phyloP scores from a whole-genome alignment of 2,329 filamentous ascomycete genomes.

The Nakataea oryzae region DNA sequence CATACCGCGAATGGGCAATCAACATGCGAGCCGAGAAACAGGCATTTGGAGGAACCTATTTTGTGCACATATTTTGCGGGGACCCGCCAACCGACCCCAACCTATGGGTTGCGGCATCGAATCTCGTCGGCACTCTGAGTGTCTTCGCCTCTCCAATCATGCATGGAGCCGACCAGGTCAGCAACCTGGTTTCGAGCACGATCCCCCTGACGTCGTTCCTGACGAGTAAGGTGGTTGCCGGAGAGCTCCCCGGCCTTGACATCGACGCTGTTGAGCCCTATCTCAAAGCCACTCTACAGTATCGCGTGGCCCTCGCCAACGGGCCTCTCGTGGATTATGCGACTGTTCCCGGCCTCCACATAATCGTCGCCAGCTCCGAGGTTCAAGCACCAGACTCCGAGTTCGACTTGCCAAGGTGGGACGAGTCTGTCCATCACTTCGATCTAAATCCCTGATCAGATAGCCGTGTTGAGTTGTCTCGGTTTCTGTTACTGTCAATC shows the following conservation, averaged over 20 bases:
- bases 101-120: slow-evolving; percentile 40
- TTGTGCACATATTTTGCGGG: slow-evolving; percentile 60
- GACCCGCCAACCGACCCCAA: slow-evolving; percentile 28
- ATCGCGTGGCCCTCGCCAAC: slow-evolving; percentile 18
- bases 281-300: slow-evolving; percentile 25
- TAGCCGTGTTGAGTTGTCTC: neutral
- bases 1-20: slow-evolving; percentile 55
- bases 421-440: slow-evolving; percentile 9
- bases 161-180: slow-evolving; percentile 8
- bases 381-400: slow-evolving; percentile 22
- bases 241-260: slow-evolving; percentile 25
- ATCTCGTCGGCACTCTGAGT: slow-evolving; percentile 51
- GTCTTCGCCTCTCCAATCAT: slow-evolving; percentile 32
- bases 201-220: slow-evolving; percentile 41
- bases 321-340: slow-evolving; percentile 15
- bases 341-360: slow-evolving; percentile 20
- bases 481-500: neutral
- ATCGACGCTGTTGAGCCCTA: slow-evolving; percentile 26
- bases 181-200: slow-evolving; percentile 33
- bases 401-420: slow-evolving; percentile 27
- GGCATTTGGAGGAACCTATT: slow-evolving; percentile 50
- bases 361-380: slow-evolving; percentile 25
- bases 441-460: slow-evolving; percentile 4
- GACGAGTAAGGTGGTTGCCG: slow-evolving; percentile 27
- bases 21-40: slow-evolving; percentile 54